These are phyloP conservation scores for Paracoccidioides lutzii DNA, from an alignment of 2,329 filamentous ascomycete species.

Conservation along the genomic window DNA sequence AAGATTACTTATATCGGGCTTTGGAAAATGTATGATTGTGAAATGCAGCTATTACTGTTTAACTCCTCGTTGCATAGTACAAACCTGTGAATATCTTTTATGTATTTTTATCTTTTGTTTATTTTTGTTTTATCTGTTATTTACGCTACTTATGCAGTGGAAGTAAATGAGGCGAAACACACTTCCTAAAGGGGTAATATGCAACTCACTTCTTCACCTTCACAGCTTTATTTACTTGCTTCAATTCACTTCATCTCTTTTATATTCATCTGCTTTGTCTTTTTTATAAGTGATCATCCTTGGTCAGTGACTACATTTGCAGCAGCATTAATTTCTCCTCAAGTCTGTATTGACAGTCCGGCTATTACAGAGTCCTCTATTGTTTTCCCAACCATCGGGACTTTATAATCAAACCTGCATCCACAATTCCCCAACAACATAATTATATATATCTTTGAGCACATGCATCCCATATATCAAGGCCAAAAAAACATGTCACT, in stretches of 20 bases:
- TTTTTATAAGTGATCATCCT: not conserved
- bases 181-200: not conserved
- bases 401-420: not conserved
- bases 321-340: not conserved
- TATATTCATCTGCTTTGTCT: not conserved
- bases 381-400: not conserved
- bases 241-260: not conserved
- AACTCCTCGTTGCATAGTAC: not conserved
- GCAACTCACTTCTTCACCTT: not conserved
- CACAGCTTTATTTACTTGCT: not conserved
- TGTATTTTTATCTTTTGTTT: not conserved
- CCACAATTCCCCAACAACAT: not conserved
- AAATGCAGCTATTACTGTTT: not conserved
- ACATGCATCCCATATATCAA: not conserved
- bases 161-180: not conserved
- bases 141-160: not conserved
- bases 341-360: not conserved
- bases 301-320: not conserved
- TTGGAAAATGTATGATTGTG: not conserved
- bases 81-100: not conserved
- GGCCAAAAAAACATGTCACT: not conserved
- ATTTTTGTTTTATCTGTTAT: no score
- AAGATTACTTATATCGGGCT: not conserved
- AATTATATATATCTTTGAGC: not conserved
- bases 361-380: not conserved